phyloP scores from a whole-genome alignment of 805 yeast species.

The Hanseniaspora clermontiae region DNA sequence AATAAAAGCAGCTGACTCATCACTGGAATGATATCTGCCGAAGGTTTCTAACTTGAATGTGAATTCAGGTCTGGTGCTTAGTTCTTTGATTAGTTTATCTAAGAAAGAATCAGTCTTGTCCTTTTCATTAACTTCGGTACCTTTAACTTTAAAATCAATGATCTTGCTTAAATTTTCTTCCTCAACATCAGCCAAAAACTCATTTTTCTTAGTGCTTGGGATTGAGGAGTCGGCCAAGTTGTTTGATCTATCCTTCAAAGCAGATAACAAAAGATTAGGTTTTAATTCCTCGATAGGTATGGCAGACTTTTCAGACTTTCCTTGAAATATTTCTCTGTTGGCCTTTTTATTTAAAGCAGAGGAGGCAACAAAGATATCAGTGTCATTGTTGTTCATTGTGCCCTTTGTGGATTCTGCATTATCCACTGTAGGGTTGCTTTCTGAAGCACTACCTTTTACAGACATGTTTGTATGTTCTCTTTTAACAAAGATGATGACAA shows the following conservation, averaged over 20 bases:
- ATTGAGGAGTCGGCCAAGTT: constrained; percentile 26
- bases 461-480: not conserved
- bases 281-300: constrained; percentile 24
- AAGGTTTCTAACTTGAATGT: constrained; percentile 30
- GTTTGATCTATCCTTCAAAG: constrained; percentile 22
- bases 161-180: constrained; percentile 16
- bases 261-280: constrained; percentile 19
- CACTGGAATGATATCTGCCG: constrained; percentile 23
- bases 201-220: constrained; percentile 16
- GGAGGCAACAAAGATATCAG: constrained; percentile 20
- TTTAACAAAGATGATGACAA: not conserved
- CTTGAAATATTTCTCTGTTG: constrained; percentile 20
- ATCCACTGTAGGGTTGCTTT: not conserved
- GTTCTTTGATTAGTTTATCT: not conserved
- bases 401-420: not conserved
- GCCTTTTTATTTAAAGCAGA: constrained; percentile 16
- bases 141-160: not conserved
- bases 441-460: not conserved
- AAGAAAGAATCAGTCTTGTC: not conserved
- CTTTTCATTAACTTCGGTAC: not conserved
- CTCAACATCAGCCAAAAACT: constrained; percentile 15
- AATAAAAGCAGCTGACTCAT: constrained; percentile 16
- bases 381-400: not conserved
- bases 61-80: constrained; percentile 1
- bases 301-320: constrained; percentile 22